Conservation (phyloP, 2,329 filamentous ascomycete species). For the Colletotrichum brevisporum region DNA sequence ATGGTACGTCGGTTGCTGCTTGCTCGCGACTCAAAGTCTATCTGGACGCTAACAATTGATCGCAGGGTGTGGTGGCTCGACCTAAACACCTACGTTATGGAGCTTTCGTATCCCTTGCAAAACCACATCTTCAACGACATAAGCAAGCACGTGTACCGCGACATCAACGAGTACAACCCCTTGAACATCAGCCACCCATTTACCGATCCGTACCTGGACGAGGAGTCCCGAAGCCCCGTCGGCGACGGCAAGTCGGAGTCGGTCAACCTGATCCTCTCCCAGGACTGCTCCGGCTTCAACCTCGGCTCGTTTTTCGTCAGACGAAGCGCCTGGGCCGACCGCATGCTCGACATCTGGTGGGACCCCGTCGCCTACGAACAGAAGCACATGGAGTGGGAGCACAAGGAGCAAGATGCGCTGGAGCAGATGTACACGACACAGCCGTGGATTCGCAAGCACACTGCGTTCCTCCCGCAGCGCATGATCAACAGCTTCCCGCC, state of each 20-base stretch:
- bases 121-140: slow-evolving; percentile 90
- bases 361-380: slow-evolving; percentile 98
- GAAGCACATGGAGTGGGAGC: slow-evolving; percentile 98
- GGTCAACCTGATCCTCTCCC: slow-evolving; percentile 88
- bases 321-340: slow-evolving; percentile 89
- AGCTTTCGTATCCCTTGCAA: slow-evolving; percentile 90
- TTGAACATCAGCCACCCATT: slow-evolving; percentile 92
- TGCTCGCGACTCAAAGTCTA: no score
- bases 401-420: slow-evolving; percentile 97
- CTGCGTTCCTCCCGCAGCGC: slow-evolving; percentile 91
- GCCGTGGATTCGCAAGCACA: slow-evolving; percentile 91
- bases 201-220: slow-evolving; percentile 81
- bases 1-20: slow-evolving; percentile 76
- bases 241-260: slow-evolving; percentile 85
- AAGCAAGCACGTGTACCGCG: slow-evolving; percentile 83
- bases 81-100: slow-evolving; percentile 98
- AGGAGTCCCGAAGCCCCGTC: slow-evolving; percentile 76
- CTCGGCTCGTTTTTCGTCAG: slow-evolving; percentile 94
- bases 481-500: slow-evolving; percentile 95
- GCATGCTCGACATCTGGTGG: slow-evolving; percentile 97
- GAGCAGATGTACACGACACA: slow-evolving; percentile 93
- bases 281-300: slow-evolving; percentile 97
- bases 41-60: not conserved
- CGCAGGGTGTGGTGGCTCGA: slow-evolving; percentile 99
- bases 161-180: slow-evolving; percentile 97